These are phyloP conservation scores for Trypanosoma grayi DNA, from an alignment of 208 protist genomes.

Conservation along the genomic window DNA sequence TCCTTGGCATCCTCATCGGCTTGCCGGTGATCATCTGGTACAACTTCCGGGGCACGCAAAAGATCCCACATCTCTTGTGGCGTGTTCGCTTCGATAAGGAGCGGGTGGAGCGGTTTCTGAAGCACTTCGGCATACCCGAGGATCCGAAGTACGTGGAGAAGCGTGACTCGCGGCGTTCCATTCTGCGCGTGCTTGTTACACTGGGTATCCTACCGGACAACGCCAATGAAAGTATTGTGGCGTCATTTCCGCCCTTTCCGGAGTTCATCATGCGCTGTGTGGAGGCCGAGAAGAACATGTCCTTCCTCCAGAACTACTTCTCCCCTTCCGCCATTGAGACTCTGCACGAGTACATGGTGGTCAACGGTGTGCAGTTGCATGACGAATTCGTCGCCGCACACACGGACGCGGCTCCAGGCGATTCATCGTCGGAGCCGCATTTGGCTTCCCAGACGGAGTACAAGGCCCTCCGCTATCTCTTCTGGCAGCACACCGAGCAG, in stretches of 20 bases:
- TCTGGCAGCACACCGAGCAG: conserved; percentile 77
- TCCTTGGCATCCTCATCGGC: conserved; percentile 73
- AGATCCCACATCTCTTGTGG: conserved; percentile 63
- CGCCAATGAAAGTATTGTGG: conserved; percentile 55
- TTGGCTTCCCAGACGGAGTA: conserved; percentile 57
- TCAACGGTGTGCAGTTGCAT: conserved; percentile 53
- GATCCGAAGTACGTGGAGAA: conserved; percentile 74
- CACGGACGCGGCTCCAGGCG: conserved; percentile 12
- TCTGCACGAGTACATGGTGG: conserved; percentile 62
- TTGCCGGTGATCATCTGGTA: conserved; percentile 76
- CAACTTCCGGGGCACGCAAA: conserved; percentile 71
- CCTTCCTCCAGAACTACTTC: conserved; percentile 58
- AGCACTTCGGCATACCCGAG: conserved; percentile 73
- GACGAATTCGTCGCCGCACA: conserved; percentile 60
- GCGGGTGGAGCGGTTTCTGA: conserved; percentile 72
- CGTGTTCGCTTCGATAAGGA: conserved; percentile 80
- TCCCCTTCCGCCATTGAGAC: conserved; percentile 31
- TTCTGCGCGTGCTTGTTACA: conserved; percentile 41
- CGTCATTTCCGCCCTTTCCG: conserved; percentile 60
- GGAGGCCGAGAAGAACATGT: conserved; percentile 64
- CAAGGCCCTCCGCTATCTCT: conserved; percentile 76
- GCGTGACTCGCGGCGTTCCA: conserved; percentile 48
- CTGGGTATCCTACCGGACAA: conserved; percentile 65
- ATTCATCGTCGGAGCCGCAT: conserved; percentile 14
- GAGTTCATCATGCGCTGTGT: conserved; percentile 83